A percentile compares a stretch with the other conserved stretches of the same genome.
Conservation (phyloP, 148 eudicot genomes). For the Cornus kousa region DNA sequence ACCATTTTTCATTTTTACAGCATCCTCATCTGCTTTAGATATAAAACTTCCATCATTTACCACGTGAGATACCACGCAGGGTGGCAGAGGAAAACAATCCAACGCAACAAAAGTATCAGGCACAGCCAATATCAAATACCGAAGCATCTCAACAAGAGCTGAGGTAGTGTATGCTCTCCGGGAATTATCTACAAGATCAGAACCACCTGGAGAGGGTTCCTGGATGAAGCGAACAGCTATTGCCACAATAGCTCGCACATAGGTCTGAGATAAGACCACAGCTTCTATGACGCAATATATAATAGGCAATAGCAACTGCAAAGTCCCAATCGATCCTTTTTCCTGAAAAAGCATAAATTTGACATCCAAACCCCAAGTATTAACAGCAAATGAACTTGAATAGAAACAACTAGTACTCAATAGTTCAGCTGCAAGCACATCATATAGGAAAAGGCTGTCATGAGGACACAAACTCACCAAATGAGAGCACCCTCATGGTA, state of each 20-base stretch:
- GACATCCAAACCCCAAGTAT: neutral
- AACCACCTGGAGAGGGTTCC: constrained; percentile 71
- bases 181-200: constrained; percentile 76
- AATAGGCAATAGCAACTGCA: constrained; percentile 86
- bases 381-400: neutral
- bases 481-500: too few species aligned
- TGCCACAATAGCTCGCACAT: constrained; percentile 73
- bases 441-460: too few species aligned
- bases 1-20: constrained; percentile 34
- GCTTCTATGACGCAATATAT: constrained; percentile 68
- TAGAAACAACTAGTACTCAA: neutral
- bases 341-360: constrained; percentile 50
- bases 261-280: constrained; percentile 71
- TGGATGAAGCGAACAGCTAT: constrained; percentile 66
- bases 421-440: neutral
- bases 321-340: constrained; percentile 60
- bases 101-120: constrained; percentile 97
- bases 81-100: constrained; percentile 91
- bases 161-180: constrained; percentile 65
- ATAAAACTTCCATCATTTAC: constrained; percentile 45
- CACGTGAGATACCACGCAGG: constrained; percentile 38
- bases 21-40: constrained; percentile 39
- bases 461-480: too few species aligned
- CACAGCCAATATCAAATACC: constrained; percentile 70
- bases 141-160: constrained; percentile 88